phyloP scores from a whole-genome alignment of 2,329 filamentous ascomycete species.

The Neonectria magnoliae region DNA sequence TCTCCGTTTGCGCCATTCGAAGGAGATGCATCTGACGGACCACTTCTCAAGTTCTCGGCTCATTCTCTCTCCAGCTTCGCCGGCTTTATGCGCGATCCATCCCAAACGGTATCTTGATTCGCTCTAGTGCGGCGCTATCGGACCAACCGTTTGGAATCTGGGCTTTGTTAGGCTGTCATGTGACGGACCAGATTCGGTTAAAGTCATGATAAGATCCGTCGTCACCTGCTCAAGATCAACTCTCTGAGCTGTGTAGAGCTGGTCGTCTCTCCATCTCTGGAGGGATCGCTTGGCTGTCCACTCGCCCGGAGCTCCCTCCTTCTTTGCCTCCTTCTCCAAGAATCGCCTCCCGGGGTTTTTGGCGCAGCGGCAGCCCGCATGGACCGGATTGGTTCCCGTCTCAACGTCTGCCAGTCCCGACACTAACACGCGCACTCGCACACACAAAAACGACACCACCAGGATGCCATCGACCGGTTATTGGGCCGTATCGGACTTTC shows the following conservation, averaged over 20 bases:
- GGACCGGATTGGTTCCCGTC: conserved; percentile 30
- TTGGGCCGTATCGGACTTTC: conserved; percentile 14
- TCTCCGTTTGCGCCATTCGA: conserved; percentile 25
- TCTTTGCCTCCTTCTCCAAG: neutral
- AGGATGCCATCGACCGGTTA: conserved; percentile 22
- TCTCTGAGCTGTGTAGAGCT: neutral
- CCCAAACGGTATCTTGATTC: conserved; percentile 25
- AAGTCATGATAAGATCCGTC: conserved; percentile 14
- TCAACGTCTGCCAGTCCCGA: conserved; percentile 17
- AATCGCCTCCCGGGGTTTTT: neutral
- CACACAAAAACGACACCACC: neutral
- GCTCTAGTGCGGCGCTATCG: conserved; percentile 24
- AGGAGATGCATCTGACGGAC: conserved; percentile 15
- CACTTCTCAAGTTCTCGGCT: conserved; percentile 19
- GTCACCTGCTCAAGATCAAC: neutral
- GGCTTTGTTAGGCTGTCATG: conserved; percentile 11
- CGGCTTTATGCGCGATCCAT: conserved; percentile 21
- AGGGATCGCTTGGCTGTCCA: conserved; percentile 3
- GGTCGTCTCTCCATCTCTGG: neutral
- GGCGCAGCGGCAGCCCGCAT: conserved; percentile 26
- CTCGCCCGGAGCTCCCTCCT: neutral
- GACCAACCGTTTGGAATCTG: conserved; percentile 14
- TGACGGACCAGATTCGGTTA: conserved; percentile 17
- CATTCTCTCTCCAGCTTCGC: conserved; percentile 22
- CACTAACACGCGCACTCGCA: conserved; percentile 11